Percentiles rank a stretch among this genome's conserved stretches.
Evolutionary conservation across 441 rosid genomes (phyloP).

Genomic region (Codiaeum variegatum): DNA sequence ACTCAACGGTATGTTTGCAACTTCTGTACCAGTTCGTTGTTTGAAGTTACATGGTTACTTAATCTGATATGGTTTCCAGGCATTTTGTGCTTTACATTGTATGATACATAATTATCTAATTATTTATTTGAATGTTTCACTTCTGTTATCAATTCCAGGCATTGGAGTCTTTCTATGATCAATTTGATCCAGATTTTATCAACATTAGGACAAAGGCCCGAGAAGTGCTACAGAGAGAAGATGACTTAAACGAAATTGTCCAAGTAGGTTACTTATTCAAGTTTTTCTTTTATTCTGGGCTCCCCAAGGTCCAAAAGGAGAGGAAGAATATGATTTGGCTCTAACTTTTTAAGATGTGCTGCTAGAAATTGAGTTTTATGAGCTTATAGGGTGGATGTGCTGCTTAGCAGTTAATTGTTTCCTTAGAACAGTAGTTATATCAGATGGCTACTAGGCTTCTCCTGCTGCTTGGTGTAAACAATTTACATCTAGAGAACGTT

Average conservation of each 20-base stretch:
- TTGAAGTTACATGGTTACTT: background rate
- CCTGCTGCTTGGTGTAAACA: background rate
- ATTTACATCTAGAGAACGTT: background rate
- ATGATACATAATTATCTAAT: background rate
- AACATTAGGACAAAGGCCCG: conserved; percentile 96
- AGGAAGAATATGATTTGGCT: background rate
- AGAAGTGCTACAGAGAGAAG: conserved; percentile 98
- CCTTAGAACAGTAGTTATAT: background rate
- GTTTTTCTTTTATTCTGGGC: background rate
- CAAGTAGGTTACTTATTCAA: conserved; percentile 45
- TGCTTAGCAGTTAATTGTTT: background rate
- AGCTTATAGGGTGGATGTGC: background rate
- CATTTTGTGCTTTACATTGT: background rate
- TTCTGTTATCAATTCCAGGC: conserved; percentile 48
- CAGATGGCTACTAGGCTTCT: background rate
- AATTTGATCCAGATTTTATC: conserved; percentile 94
- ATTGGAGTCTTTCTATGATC: conserved; percentile 91
- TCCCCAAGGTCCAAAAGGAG: background rate
- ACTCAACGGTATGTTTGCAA: conserved; percentile 61
- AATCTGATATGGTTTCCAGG: background rate
- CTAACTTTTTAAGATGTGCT: conserved; percentile 1
- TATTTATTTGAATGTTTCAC: conserved; percentile 19
- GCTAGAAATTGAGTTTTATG: background rate
- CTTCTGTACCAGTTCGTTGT: background rate
- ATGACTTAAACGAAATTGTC: conserved; percentile 97